Percentiles rank a stretch among this genome's conserved stretches.
phyloP scores from a whole-genome alignment of 768 basidiomycete species.

The Agaricus blazei region DNA sequence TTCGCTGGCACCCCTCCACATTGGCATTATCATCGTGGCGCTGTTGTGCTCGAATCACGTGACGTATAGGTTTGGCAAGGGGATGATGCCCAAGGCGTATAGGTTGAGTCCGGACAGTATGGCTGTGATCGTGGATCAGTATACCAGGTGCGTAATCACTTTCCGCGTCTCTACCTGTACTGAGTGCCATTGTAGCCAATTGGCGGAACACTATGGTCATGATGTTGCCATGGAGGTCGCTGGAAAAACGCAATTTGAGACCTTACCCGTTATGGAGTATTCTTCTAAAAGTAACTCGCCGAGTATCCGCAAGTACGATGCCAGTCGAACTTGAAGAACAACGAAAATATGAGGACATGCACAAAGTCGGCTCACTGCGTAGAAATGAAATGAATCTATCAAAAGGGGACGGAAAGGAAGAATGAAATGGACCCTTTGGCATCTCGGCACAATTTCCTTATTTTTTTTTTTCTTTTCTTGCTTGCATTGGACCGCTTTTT shows the following conservation, averaged over 20 bases:
- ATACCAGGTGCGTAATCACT: conserved; percentile 53
- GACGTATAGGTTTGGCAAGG: conserved; percentile 84
- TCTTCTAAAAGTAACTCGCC: neutral
- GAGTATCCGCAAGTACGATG: neutral
- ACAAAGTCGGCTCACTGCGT: too few relatives aligned
- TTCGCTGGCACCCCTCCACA: conserved; percentile 61
- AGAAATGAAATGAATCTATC: too few relatives aligned
- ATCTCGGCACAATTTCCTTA: too few relatives aligned
- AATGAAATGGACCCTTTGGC: too few relatives aligned
- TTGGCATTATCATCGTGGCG: conserved; percentile 55
- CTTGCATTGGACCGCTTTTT: too few relatives aligned
- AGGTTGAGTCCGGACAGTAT: conserved; percentile 67
- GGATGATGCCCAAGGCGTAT: conserved; percentile 84
- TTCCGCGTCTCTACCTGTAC: neutral
- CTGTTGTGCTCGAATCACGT: conserved; percentile 79
- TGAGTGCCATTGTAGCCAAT: conserved; percentile 1
- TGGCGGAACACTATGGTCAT: conserved; percentile 12
- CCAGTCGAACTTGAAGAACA: neutral
- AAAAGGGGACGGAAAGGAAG: too few relatives aligned
- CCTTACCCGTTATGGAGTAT: conserved; percentile 5
- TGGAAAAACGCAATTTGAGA: conserved; percentile 7
- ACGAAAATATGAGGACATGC: too few relatives aligned
- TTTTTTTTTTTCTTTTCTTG: too few relatives aligned
- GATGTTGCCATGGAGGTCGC: conserved; percentile 12
- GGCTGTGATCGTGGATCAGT: conserved; percentile 83